Conservation (phyloP, 2,329 filamentous ascomycete genomes). For the Chrysoporthe austroafricana region DNA sequence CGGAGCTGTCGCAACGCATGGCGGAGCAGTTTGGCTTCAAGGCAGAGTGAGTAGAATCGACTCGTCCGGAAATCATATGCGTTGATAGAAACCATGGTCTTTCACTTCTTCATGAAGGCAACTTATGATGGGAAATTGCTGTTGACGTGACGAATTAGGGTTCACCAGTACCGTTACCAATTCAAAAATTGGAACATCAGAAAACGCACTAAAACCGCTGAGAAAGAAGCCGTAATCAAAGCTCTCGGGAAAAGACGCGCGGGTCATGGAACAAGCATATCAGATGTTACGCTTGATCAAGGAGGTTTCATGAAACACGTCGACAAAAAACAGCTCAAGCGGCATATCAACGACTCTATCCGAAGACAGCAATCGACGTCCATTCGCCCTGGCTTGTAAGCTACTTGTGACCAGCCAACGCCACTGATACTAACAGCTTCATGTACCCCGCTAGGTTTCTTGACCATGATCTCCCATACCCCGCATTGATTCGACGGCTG, state of each 20-base stretch:
- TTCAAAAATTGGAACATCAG: slow-evolving; percentile 16
- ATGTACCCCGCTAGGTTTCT: slow-evolving; percentile 1
- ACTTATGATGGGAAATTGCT: not conserved
- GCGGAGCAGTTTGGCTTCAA: not conserved
- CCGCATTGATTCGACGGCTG: not conserved
- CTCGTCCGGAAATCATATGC: not conserved
- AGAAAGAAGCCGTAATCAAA: slow-evolving; percentile 29
- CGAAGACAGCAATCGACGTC: slow-evolving; percentile 9
- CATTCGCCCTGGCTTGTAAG: slow-evolving; percentile 11
- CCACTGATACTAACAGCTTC: too few relatives aligned
- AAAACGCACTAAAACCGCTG: slow-evolving; percentile 30
- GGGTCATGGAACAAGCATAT: not conserved
- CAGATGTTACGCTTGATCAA: slow-evolving; percentile 26
- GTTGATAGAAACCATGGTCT: too few relatives aligned
- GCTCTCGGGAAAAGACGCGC: slow-evolving; percentile 3
- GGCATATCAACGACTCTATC: slow-evolving; percentile 29
- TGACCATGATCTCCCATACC: slow-evolving; percentile 1
- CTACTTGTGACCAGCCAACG: not conserved
- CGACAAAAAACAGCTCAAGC: slow-evolving; percentile 32
- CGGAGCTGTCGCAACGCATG: not conserved
- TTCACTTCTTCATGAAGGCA: not conserved
- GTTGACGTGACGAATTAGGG: slow-evolving; percentile 21
- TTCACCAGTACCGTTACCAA: slow-evolving; percentile 29
- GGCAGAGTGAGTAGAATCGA: slow-evolving; percentile 4
- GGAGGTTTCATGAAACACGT: slow-evolving; percentile 27